These are phyloP conservation scores for Paraphoma chrysanthemicola DNA, from an alignment of 2,329 filamentous ascomycete genomes.

Conservation along the genomic window DNA sequence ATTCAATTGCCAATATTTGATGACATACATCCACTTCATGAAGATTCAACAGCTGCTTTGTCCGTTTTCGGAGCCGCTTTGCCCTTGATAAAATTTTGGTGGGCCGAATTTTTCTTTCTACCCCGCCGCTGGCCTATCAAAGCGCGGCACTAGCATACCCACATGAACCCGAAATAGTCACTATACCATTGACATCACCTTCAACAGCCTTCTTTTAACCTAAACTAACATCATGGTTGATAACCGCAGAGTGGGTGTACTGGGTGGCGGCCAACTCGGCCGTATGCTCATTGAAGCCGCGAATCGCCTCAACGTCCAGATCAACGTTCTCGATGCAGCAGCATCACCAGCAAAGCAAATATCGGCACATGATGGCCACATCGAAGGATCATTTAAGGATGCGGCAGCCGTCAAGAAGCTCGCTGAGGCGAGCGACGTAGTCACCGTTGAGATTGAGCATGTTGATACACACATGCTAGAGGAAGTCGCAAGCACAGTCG, in stretches of 20 bases:
- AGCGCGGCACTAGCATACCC: constrained; percentile 15
- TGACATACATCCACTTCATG: neutral
- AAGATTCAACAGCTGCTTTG: neutral
- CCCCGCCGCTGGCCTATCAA: constrained; percentile 30
- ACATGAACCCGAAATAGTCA: constrained; percentile 27
- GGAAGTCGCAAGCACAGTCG: constrained; percentile 73
- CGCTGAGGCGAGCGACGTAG: constrained; percentile 76
- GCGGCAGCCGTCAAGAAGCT: constrained; percentile 78
- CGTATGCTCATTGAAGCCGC: constrained; percentile 95
- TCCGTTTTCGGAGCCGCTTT: constrained; percentile 4
- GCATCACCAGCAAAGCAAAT: constrained; percentile 86
- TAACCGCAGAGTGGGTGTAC: constrained; percentile 43
- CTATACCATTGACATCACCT: constrained; percentile 14
- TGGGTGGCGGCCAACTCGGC: constrained; percentile 69
- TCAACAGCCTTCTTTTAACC: constrained; percentile 1
- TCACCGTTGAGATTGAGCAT: constrained; percentile 96
- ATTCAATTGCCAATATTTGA: neutral
- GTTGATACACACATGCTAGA: constrained; percentile 89
- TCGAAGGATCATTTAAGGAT: constrained; percentile 89
- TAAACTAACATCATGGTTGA: constrained; percentile 33
- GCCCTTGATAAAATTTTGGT: constrained; percentile 10
- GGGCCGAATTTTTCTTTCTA: constrained; percentile 31
- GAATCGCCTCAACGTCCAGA: constrained; percentile 75
- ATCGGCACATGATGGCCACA: constrained; percentile 74
- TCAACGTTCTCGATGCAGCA: constrained; percentile 79